Base-by-base conservation (phyloP, 2,329 filamentous ascomycete species). In the Fusarium napiforme region DNA sequence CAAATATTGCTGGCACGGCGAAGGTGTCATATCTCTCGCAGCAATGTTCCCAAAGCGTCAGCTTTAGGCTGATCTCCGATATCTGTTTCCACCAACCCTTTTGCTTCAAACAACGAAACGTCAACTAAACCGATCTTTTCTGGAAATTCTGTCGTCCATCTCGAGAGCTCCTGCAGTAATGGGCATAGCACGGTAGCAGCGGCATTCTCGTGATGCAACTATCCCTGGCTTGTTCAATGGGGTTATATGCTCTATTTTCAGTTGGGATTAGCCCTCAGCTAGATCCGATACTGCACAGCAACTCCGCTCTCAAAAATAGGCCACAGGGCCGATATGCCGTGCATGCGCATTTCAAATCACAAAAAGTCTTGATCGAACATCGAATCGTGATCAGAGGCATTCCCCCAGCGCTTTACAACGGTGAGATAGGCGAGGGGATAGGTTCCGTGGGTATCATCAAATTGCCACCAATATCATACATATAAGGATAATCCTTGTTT, bases 381-480 rank as follows among this genome's bases (percentile, higher is more conserved):
- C n/a, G 40, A 39, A 28, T 60, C n/a, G 15, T 21, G n/a, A 47
- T 60, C 28, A 16, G n/a, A 42, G 23, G 18, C 42, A 36, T 57
- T 26, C 28, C 37, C 19, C 14, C 15, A 30, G 18, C 15, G 26
- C 43, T 60, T 32, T 47, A 58, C 34, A 32, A 10, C 7, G 11
- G 19, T 26, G 16, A 34, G 15, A 42, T n/a, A 47, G 21, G 37
- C 36, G 57, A 32, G 40, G 60, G 43, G 28, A 59, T 43, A 60
- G 60, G 30, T 69, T 75, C 42, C 68, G 50, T 78, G 76, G 76
- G 76, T 78, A 78, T 78, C 76, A 72, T 76, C 62, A 76, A 61
- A 64, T 71, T 72, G 30, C 75, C 56, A 46, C 67, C 69, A 64
- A 52, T 76, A 78, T 67, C 73, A 56, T 77, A 78, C 73, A 77